Conservation (phyloP, 2,329 filamentous ascomycete species). For the Corynespora cassiicola region DNA sequence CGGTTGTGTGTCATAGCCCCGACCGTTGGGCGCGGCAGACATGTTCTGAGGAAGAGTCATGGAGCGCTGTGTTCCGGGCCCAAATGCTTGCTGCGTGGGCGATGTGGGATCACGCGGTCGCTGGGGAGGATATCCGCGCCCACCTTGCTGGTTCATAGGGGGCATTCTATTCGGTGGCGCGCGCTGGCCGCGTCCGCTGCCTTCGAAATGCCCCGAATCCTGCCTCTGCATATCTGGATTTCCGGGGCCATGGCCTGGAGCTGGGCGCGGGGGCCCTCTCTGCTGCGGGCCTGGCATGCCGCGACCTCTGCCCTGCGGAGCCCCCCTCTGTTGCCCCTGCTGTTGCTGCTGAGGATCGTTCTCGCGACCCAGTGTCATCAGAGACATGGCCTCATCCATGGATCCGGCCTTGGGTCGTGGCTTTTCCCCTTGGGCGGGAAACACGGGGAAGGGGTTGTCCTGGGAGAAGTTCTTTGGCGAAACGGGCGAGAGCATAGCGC, state of each 20-base stretch:
- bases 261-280: slow-evolving; percentile 25
- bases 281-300: slow-evolving; percentile 27
- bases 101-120: slow-evolving; percentile 29
- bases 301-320: slow-evolving; percentile 26
- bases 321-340: slow-evolving; percentile 19
- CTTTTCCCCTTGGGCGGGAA: slow-evolving; percentile 44
- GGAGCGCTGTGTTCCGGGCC: slow-evolving; percentile 39
- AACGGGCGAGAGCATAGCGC: slow-evolving; percentile 34
- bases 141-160: slow-evolving; percentile 26
- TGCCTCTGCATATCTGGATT: slow-evolving; percentile 31
- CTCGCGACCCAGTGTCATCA: slow-evolving; percentile 38
- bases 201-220: slow-evolving; percentile 44
- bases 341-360: slow-evolving; percentile 17
- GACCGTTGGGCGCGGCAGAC: slow-evolving; percentile 15
- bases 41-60: slow-evolving; percentile 46
- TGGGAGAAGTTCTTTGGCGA: slow-evolving; percentile 35
- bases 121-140: slow-evolving; percentile 17
- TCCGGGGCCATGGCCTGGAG: slow-evolving; percentile 14
- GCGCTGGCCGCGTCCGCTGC: slow-evolving; percentile 28
- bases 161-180: slow-evolving; percentile 31
- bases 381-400: slow-evolving; percentile 43
- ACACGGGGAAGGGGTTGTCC: slow-evolving; percentile 58
- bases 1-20: slow-evolving; percentile 26
- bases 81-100: slow-evolving; percentile 36
- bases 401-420: slow-evolving; percentile 26